A percentile compares a stretch with the other conserved stretches of the same genome.
Evolutionary conservation across 345 rosid genomes (phyloP).

Genomic region (Barbarea vulgaris): DNA sequence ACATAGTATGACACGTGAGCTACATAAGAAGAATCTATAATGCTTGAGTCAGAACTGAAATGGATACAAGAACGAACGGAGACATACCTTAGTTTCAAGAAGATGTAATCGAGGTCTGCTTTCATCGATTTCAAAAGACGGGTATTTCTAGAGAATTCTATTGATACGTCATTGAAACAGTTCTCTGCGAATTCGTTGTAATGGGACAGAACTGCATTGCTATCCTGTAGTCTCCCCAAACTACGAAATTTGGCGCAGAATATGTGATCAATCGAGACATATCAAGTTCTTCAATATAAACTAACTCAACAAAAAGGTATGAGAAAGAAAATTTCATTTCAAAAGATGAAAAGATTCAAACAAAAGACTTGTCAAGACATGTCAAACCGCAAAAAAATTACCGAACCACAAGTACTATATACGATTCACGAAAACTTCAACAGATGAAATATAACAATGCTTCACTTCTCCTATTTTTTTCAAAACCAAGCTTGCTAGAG

Average conservation of each 20-base stretch:
- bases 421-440: background rate
- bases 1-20: background rate
- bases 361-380: background rate
- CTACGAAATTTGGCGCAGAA: constrained; percentile 44
- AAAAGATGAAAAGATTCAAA: constrained; percentile 1
- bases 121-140: constrained; percentile 78
- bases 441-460: background rate
- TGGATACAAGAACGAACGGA: background rate
- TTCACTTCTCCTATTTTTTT: background rate
- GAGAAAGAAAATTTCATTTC: background rate
- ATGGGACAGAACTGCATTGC: constrained; percentile 87
- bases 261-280: background rate
- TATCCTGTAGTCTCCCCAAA: constrained; percentile 94
- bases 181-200: constrained; percentile 86
- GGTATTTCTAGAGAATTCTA: constrained; percentile 68
- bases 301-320: background rate
- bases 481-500: too few relatives aligned
- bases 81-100: constrained; percentile 78
- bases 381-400: too few relatives aligned
- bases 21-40: background rate
- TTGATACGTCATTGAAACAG: constrained; percentile 72
- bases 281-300: background rate
- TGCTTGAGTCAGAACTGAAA: background rate
- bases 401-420: too few relatives aligned
- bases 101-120: constrained; percentile 85